Evolutionary conservation across 2,329 filamentous ascomycete species (phyloP).

Genomic region (Arthrobotrys sinensis): DNA sequence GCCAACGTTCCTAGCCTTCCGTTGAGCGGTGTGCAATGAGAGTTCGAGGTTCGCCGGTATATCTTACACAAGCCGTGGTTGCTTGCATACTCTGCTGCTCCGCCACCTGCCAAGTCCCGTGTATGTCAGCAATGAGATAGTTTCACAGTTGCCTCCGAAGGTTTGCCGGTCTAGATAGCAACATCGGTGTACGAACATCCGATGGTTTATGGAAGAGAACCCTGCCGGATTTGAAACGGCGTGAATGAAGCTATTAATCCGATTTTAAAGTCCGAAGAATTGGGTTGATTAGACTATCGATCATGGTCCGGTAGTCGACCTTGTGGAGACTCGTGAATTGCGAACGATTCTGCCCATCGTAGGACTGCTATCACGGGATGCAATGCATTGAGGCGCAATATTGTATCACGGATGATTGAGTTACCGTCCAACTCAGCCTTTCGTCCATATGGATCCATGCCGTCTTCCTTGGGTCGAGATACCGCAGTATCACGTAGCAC

Average conservation of each 20-base stretch:
- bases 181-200: background rate
- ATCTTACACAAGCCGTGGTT: background rate
- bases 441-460: background rate
- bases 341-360: background rate
- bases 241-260: slow-evolving; percentile 1
- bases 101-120: slow-evolving; percentile 20
- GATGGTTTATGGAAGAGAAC: background rate
- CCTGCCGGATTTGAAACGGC: slow-evolving; percentile 4
- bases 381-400: slow-evolving; percentile 40
- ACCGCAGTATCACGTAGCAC: background rate
- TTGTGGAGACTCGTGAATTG: slow-evolving; percentile 2
- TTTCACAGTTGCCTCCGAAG: background rate
- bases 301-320: background rate
- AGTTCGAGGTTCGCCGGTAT: background rate
- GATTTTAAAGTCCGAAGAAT: slow-evolving; percentile 24
- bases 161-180: background rate
- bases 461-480: background rate
- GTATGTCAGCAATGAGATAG: slow-evolving; percentile 7
- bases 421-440: background rate
- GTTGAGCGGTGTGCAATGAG: background rate
- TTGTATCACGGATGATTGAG: background rate
- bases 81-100: slow-evolving; percentile 6
- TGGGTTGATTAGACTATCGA: background rate
- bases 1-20: background rate
- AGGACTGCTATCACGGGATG: background rate